A percentile compares a stretch with the other conserved stretches of the same genome.
phyloP scores from a whole-genome alignment of 2,329 filamentous ascomycete species.

The Coniochaeta sp. region DNA sequence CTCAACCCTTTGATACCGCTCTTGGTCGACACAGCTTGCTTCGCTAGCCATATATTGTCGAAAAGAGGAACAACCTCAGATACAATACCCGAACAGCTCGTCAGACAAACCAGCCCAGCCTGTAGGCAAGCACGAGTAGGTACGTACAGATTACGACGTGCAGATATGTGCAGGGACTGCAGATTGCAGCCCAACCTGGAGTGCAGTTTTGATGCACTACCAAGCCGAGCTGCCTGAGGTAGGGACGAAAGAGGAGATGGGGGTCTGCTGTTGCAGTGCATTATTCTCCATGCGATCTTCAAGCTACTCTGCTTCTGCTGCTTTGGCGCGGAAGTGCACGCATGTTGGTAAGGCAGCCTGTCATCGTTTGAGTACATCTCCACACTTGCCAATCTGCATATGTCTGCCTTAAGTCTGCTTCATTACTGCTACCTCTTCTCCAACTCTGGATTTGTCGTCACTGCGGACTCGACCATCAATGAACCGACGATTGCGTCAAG shows the following conservation, averaged over 20 bases:
- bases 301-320: background rate
- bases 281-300: conserved; percentile 2
- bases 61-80: background rate
- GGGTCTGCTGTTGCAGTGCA: conserved; percentile 1
- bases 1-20: background rate
- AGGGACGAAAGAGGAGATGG: background rate
- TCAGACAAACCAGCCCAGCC: background rate
- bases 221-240: background rate
- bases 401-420: background rate
- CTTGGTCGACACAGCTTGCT: background rate
- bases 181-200: background rate
- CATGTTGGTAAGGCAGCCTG: background rate
- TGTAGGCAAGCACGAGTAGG: background rate
- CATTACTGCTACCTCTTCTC: background rate
- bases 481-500: background rate
- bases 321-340: background rate
- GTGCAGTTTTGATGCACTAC: background rate
- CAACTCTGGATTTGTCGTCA: background rate
- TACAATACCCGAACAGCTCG: background rate
- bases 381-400: background rate
- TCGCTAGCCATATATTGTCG: background rate
- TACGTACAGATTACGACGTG: background rate
- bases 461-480: background rate
- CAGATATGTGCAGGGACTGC: background rate
- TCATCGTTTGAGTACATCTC: background rate